Evolutionary conservation across 495 filamentous ascomycete species (phyloP).

Genomic region (Penicillium riverlandense): DNA sequence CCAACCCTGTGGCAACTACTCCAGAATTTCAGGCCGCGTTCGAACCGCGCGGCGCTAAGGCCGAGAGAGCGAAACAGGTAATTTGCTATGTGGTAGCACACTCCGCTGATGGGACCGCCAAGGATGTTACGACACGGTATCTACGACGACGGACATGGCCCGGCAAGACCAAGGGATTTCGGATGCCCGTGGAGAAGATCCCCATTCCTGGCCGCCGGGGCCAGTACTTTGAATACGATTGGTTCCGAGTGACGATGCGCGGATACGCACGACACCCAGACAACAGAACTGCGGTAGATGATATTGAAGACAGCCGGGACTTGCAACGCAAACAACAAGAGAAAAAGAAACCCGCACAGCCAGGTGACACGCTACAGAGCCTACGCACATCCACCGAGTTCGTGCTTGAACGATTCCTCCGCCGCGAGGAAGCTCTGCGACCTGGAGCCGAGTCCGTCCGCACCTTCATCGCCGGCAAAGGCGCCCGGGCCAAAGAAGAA

Average conservation of each 20-base stretch:
- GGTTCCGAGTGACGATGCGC: conserved; percentile 75
- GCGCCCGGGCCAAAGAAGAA: conserved; percentile 62
- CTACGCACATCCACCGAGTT: conserved; percentile 82
- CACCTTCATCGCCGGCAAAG: conserved; percentile 63
- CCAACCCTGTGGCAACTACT: conserved; percentile 57
- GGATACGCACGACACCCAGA: conserved; percentile 56
- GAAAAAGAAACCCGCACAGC: conserved; percentile 60
- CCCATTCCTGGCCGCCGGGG: conserved; percentile 72
- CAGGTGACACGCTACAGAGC: conserved; percentile 74
- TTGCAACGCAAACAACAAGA: conserved; percentile 64
- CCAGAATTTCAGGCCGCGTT: conserved; percentile 67
- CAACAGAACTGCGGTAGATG: conserved; percentile 62
- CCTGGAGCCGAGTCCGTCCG: conserved; percentile 64
- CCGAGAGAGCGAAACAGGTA: conserved; percentile 79
- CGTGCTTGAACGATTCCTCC: conserved; percentile 79
- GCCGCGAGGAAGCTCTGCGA: conserved; percentile 82
- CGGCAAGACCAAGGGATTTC: conserved; percentile 82
- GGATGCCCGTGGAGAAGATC: conserved; percentile 69
- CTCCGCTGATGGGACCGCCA: conserved; percentile 79
- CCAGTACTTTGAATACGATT: conserved; percentile 67
- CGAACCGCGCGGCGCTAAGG: conserved; percentile 73
- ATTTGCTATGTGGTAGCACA: conserved; percentile 88
- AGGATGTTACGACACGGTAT: conserved; percentile 92
- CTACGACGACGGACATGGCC: conserved; percentile 77
- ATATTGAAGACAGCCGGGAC: conserved; percentile 68